Conservation (phyloP, 1,284 basidiomycete genomes). For the Erythrobasidium hasegawianum region DNA sequence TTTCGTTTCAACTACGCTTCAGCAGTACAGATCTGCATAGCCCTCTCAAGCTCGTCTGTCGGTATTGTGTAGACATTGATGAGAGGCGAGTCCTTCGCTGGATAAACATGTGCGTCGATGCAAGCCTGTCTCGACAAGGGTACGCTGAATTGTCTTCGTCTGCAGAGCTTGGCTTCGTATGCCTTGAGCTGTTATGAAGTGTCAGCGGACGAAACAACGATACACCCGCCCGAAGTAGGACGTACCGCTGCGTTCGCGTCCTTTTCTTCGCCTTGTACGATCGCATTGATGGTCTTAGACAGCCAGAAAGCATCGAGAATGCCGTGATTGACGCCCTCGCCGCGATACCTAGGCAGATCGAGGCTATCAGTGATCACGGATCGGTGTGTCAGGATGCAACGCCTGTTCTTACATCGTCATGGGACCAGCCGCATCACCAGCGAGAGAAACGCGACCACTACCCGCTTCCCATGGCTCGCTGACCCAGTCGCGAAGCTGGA, state of each 20-base stretch:
- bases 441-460: conserved; percentile 22
- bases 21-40: conserved; percentile 17
- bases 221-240: too few species aligned
- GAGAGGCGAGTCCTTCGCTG: conserved; percentile 17
- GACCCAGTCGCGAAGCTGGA: conserved; percentile 29
- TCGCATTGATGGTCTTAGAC: conserved; percentile 5
- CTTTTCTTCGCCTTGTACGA: conserved; percentile 6
- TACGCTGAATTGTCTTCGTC: conserved; percentile 20
- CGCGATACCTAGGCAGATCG: conserved; percentile 14
- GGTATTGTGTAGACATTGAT: conserved; percentile 28
- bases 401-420: conserved; percentile 23
- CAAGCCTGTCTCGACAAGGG: conserved; percentile 25
- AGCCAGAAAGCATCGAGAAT: conserved; percentile 33
- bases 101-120: conserved; percentile 18
- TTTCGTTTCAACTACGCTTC: too few species aligned
- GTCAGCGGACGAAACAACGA: not conserved
- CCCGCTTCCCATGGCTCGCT: conserved; percentile 25
- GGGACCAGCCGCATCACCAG: conserved; percentile 22
- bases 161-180: conserved; percentile 29
- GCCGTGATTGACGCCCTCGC: conserved; percentile 31
- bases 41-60: conserved; percentile 17
- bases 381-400: too few species aligned
- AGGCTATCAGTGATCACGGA: not conserved
- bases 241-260: conserved; percentile 23
- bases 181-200: not conserved